These are phyloP conservation scores for Phytophthora gonapodyides DNA, from an alignment of 352 stramenopile genomes.

Conservation along the genomic window DNA sequence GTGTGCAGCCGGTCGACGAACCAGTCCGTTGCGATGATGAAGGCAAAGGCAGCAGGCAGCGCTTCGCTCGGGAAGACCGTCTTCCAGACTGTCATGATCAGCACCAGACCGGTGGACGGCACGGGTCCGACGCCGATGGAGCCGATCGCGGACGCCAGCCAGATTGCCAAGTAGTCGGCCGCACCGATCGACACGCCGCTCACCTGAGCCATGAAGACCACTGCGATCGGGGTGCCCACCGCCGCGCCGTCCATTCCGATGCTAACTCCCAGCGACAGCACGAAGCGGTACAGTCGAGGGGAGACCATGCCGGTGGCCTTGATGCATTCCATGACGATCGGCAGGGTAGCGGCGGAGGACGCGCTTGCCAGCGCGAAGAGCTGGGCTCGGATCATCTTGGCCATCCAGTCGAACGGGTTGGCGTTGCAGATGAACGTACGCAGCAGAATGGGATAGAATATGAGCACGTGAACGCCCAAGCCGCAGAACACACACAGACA, in stretches of 20 bases:
- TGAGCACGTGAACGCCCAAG: slow-evolving; percentile 40
- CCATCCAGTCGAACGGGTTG: slow-evolving; percentile 54
- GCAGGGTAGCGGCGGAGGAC: slow-evolving; percentile 75
- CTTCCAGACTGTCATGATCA: slow-evolving; percentile 73
- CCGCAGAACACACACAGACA: slow-evolving; percentile 49
- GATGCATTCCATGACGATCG: slow-evolving; percentile 64
- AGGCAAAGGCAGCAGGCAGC: slow-evolving; percentile 53
- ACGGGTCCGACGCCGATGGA: slow-evolving; percentile 70
- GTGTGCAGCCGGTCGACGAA: slow-evolving; percentile 63
- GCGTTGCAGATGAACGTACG: slow-evolving; percentile 43
- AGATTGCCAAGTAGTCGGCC: slow-evolving; percentile 53
- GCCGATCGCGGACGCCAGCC: slow-evolving; percentile 59
- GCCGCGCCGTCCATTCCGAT: slow-evolving; percentile 70
- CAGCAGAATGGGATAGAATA: slow-evolving; percentile 53
- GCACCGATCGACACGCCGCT: slow-evolving; percentile 44
- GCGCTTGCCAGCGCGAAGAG: slow-evolving; percentile 74
- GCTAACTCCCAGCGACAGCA: slow-evolving; percentile 63
- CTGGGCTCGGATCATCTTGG: slow-evolving; percentile 60
- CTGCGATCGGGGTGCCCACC: slow-evolving; percentile 68
- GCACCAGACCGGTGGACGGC: slow-evolving; percentile 64
- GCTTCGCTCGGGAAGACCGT: slow-evolving; percentile 50
- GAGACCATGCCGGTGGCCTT: slow-evolving; percentile 57
- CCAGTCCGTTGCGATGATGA: slow-evolving; percentile 66
- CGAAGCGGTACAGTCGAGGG: slow-evolving; percentile 52
- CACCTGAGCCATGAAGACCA: slow-evolving; percentile 71